phyloP scores from a whole-genome alignment of 139 green algal species.

The Bryopsis sp. region DNA sequence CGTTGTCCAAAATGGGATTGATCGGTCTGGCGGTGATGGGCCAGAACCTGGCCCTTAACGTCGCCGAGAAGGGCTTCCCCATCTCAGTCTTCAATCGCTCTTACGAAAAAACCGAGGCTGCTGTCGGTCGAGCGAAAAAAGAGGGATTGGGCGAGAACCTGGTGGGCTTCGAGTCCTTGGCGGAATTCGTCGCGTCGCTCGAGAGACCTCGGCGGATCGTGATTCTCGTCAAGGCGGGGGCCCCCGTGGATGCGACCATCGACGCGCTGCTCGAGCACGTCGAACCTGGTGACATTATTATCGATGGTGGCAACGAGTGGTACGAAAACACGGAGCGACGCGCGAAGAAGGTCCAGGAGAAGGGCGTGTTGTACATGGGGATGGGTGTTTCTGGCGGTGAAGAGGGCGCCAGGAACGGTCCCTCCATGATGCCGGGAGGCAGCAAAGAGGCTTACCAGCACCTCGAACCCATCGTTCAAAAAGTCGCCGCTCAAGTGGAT shows the following conservation, averaged over 20 bases:
- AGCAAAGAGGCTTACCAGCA: constrained; percentile 62
- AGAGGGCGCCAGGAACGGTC: constrained; percentile 90
- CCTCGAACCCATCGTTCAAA: constrained; percentile 83
- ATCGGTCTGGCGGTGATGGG: constrained; percentile 97
- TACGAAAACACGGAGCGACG: constrained; percentile 98
- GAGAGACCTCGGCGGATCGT: constrained; percentile 89
- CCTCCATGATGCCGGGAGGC: constrained; percentile 97
- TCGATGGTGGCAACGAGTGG: constrained; percentile 96
- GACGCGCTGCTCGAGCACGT: constrained; percentile 71
- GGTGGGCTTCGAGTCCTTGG: constrained; percentile 81
- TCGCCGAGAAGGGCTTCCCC: constrained; percentile 94
- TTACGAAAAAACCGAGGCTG: constrained; percentile 88
- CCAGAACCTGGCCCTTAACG: constrained; percentile 98
- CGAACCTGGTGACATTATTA: constrained; percentile 95
- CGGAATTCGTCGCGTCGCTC: constrained; percentile 88
- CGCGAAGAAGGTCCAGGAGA: constrained; percentile 53
- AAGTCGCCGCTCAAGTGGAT: constrained; percentile 93
- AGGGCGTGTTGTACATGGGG: constrained; percentile 90
- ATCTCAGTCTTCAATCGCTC: constrained; percentile 97
- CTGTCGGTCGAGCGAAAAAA: constrained; percentile 81
- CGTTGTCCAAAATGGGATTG: constrained; percentile 73
- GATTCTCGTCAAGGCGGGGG: constrained; percentile 95
- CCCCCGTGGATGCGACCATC: constrained; percentile 92
- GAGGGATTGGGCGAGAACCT: constrained; percentile 81
- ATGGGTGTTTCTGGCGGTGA: constrained; percentile 98